Evolutionary conservation across 2,329 filamentous ascomycete genomes (phyloP), one percentile per base, ranked within the genome.

Genomic region (Sarocladium brachiariae): DNA sequence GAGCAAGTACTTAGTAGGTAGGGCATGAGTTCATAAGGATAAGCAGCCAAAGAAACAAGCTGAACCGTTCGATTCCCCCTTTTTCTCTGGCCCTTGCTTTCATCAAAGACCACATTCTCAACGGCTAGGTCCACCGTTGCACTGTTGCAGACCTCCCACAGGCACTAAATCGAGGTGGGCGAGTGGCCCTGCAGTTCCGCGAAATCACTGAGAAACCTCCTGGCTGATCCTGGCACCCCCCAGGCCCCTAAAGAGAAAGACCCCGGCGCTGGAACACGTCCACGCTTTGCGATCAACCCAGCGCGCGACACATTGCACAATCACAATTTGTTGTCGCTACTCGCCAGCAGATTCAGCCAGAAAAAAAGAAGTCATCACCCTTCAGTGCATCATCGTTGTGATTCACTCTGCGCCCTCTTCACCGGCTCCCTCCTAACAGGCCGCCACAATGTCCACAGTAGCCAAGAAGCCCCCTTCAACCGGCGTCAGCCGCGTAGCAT

Each of bases 381-480:
- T 8, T 13, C 39, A 45, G 39, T 14, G 6, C 11, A 33, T 11
- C 43, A 18, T 33, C 16, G 19, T n/a, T 33, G 43, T 33, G 24
- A 33, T 21, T 47, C 24, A 31, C 6, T 4, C 9, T 21, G 31
- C 27, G 24, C 27, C 7, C 23, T 33, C 9, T 4, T 18, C 43
- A 10, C 3, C n/a, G n/a, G 10, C 21, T 25, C n/a, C 16, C 21
- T 27, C 6, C 27, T 23, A 4, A n/a, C 43, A 21, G 43, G 25
- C 24, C 27, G 27, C 43, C 10, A 16, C 43, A 47, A 80, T 80
- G 77, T 78, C 77, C 48, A 65, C 71, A 53, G 47, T 38, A 55
- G 68, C 75, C 52, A 81, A 78, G 65, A 79, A 77, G 65, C 74
- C 76, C 51, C 70, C 73, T 52, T 66, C 71, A 53, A 66, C 70